Evolutionary conservation across 768 basidiomycete genomes (phyloP).

Genomic region (Hortiboletus flavorubellus): DNA sequence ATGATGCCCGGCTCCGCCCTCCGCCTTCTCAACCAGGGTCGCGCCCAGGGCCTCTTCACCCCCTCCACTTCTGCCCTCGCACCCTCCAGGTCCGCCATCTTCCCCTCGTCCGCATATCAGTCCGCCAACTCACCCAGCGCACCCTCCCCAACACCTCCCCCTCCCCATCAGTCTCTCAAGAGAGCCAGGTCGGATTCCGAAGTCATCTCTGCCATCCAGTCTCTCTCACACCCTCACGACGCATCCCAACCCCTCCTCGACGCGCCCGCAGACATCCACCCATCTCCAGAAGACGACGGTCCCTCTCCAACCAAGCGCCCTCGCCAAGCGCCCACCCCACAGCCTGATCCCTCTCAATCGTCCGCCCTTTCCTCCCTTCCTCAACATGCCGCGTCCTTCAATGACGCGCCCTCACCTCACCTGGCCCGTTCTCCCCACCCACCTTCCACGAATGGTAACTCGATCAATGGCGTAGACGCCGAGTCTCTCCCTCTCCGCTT

Average conservation of each 20-base stretch:
- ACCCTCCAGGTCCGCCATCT: constrained; percentile 43
- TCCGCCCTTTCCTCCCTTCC: constrained; percentile 18
- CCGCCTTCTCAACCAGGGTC: constrained; percentile 78
- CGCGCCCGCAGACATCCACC: constrained; percentile 42
- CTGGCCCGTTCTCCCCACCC: constrained; percentile 49
- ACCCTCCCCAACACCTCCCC: constrained; percentile 53
- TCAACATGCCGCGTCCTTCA: constrained; percentile 32
- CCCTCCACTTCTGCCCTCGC: constrained; percentile 69
- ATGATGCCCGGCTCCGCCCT: constrained; percentile 88
- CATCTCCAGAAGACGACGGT: constrained; percentile 50
- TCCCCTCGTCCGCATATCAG: constrained; percentile 52
- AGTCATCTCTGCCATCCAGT: constrained; percentile 29
- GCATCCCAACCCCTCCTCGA: constrained; percentile 30
- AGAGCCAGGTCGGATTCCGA: constrained; percentile 68
- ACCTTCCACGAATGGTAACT: constrained; percentile 42
- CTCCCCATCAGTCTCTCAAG: constrained; percentile 47
- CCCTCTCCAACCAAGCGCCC: constrained; percentile 71
- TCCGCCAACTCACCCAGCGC: constrained; percentile 46
- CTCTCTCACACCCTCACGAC: constrained; percentile 10
- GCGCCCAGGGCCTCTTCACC: constrained; percentile 82
- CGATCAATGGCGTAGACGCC: constrained; percentile 38
- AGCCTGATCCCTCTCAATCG: constrained; percentile 29
- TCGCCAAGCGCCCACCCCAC: constrained; percentile 51
- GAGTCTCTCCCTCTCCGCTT: constrained; percentile 54
- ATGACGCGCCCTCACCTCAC: constrained; percentile 31